Evolutionary conservation across 176 grass and related monocot genomes (phyloP).

Genomic region (Triticum dicoccoides): DNA sequence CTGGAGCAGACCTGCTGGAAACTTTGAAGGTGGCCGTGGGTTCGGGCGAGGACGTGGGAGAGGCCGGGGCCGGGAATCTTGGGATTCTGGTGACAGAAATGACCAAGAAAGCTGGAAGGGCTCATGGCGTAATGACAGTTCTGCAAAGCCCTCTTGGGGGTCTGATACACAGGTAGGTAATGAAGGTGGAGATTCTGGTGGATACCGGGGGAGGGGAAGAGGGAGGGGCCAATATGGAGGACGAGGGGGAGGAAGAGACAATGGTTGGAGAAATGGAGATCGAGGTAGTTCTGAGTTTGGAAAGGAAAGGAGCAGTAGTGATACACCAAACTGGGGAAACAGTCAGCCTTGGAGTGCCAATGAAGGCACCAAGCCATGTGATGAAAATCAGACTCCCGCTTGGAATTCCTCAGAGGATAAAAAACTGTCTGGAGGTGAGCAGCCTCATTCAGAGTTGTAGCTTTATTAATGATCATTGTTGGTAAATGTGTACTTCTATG

Average conservation of each 20-base stretch:
- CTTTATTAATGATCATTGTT: not conserved
- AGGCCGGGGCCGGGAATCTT: constrained; percentile 31
- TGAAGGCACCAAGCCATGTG: constrained; percentile 27
- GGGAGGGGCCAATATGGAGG: constrained; percentile 53
- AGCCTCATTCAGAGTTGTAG: not conserved
- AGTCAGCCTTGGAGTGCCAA: constrained; percentile 30
- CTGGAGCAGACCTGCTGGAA: constrained; percentile 42
- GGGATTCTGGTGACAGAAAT: constrained; percentile 33
- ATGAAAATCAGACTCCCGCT: constrained; percentile 40
- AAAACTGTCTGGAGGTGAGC: constrained; percentile 35
- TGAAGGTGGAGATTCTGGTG: constrained; percentile 37
- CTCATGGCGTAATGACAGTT: constrained; percentile 31
- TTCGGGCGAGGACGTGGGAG: constrained; percentile 44
- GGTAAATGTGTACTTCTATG: not conserved
- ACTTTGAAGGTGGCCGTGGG: constrained; percentile 37
- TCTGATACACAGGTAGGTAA: constrained; percentile 29
- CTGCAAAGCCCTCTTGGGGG: constrained; percentile 40
- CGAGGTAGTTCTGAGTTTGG: constrained; percentile 34
- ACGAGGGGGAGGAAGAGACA: constrained; percentile 40
- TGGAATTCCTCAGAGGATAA: constrained; percentile 39
- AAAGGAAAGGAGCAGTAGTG: constrained; percentile 23
- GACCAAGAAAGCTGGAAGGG: constrained; percentile 38
- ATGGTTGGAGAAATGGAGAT: constrained; percentile 28
- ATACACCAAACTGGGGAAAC: constrained; percentile 35
- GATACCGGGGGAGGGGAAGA: constrained; percentile 43